Evolutionary conservation across 257 asterid genomes (phyloP), one percentile per base, ranked within the genome.

Genomic region (Nicotiana tabacum): DNA sequence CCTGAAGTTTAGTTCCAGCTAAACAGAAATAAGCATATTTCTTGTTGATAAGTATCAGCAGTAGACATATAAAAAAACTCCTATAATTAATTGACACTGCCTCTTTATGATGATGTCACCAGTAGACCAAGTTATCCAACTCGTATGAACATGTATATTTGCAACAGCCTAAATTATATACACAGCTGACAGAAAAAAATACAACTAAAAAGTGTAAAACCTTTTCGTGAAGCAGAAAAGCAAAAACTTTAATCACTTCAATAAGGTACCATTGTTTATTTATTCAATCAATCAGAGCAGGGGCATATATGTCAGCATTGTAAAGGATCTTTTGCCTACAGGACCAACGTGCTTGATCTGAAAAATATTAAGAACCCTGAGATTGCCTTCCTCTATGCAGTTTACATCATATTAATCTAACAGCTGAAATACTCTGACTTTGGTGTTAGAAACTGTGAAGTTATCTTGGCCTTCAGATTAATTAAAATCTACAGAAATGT

Each of bases 1-100:
- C 37, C 48, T 68, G 67, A 81, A 83, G 48, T 81, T 61, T 69
- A 84, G 69, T 57, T 10, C 39, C 55, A 83, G 78, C 66, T 58
- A 53, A 60, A 76, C 62, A 76, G 27, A 61, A 51, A 51, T 8
- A 76, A 13, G 30, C 21, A 74, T 27, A 27, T 27, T 27, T 69
- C n/a, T 46, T 46, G 39, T 48, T 51, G 46, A 7, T 51, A 51
- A 24, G 27, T 74, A 27, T 27, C 39, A 27, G 80, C 64, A 74
- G 15, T 57, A 74, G 21, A 64, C 27, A 74, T 6, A 74, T 48
- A 27, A 48, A 74, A 29, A 13, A 55, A 33, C 29, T 65, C 6
- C 53, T 33, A 39, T 30, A 66, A 15, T 66, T 72, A 72, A 72
- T 46, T 46, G 29, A 72, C 79, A 17, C 37, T 21, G 27, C 61